Percentiles rank a stretch among this genome's conserved stretches.
These are phyloP conservation scores for Paxillus involutus DNA, from an alignment of 768 basidiomycete species.

Conservation along the genomic window DNA sequence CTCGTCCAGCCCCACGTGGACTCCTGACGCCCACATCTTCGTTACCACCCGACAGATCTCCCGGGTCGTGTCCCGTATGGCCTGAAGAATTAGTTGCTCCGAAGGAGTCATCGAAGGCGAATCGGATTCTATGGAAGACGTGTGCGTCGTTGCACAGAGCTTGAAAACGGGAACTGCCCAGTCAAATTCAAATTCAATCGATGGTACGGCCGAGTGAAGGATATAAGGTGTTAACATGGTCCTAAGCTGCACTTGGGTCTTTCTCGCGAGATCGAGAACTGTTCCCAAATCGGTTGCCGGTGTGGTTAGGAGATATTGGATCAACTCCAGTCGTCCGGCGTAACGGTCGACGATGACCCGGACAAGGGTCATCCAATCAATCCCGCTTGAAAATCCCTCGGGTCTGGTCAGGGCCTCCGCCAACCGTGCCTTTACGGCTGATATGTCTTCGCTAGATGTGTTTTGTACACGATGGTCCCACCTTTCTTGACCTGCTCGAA, in stretches of 20 bases:
- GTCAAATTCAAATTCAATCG: too few relatives aligned
- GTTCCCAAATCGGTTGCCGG: constrained; percentile 1
- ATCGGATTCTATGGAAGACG: constrained; percentile 5
- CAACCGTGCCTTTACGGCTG: constrained; percentile 3
- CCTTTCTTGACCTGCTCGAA: constrained; percentile 25
- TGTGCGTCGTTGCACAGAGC: constrained; percentile 21
- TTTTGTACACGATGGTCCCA: constrained; percentile 31
- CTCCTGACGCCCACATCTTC: constrained; percentile 47
- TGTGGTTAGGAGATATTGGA: constrained; percentile 20
- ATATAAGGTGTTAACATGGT: constrained; percentile 29
- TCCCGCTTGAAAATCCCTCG: constrained; percentile 18
- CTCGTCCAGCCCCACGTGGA: constrained; percentile 16
- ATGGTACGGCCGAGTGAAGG: too few relatives aligned
- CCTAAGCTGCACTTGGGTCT: constrained; percentile 23
- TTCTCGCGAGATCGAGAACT: constrained; percentile 7
- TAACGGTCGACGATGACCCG: constrained; percentile 30
- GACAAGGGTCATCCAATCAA: constrained; percentile 31
- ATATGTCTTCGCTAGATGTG: constrained; percentile 23
- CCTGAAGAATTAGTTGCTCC: constrained; percentile 27
- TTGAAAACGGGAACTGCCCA: too few relatives aligned
- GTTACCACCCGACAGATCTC: constrained; percentile 50
- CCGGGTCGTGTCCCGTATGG: constrained; percentile 33
- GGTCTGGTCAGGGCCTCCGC: constrained; percentile 11
- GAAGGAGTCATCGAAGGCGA: constrained; percentile 22
- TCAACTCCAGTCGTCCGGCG: constrained; percentile 28